Percentiles rank a stretch among this genome's conserved stretches.
phyloP scores from a whole-genome alignment of 768 basidiomycete species.

The Tephrocybe sp. region DNA sequence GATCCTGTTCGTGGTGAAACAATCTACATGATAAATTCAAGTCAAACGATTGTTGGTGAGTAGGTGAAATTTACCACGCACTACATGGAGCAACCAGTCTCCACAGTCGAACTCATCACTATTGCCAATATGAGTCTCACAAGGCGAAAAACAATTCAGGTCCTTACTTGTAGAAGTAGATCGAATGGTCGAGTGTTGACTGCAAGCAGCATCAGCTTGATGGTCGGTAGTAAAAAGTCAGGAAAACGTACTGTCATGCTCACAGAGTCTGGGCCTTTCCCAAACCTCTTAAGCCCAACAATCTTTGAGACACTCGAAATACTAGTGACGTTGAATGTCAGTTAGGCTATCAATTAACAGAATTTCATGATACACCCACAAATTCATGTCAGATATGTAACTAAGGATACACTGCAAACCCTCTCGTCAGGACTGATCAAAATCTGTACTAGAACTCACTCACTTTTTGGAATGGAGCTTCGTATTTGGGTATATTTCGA shows the following conservation, averaged over 20 bases:
- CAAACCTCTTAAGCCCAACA: conserved; percentile 48
- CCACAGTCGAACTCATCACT: conserved; percentile 76
- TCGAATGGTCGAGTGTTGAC: conserved; percentile 77
- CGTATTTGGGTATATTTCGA: conserved; percentile 61
- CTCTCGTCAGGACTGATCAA: background rate
- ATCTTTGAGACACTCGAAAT: conserved; percentile 52
- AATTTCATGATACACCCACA: conserved; percentile 44
- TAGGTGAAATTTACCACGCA: conserved; percentile 29
- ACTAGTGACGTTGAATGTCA: conserved; percentile 33
- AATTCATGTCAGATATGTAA: conserved; percentile 75
- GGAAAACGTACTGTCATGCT: conserved; percentile 57
- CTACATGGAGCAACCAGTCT: conserved; percentile 79
- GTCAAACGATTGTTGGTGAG: background rate
- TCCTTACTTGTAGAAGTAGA: conserved; percentile 74
- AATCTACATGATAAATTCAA: conserved; percentile 50
- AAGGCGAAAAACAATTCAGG: background rate
- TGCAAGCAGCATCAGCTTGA: conserved; percentile 19
- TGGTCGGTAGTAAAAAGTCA: background rate
- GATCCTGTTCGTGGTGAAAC: conserved; percentile 58
- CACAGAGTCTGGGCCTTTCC: conserved; percentile 46
- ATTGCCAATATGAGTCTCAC: conserved; percentile 7
- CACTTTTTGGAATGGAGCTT: conserved; percentile 76
- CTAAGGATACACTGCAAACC: conserved; percentile 64
- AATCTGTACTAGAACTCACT: background rate
- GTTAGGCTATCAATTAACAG: conserved; percentile 3